Evolutionary conservation across 2,329 filamentous ascomycete species (phyloP).

Genomic region (Ophiognomonia clavigignenti-juglandacearum): DNA sequence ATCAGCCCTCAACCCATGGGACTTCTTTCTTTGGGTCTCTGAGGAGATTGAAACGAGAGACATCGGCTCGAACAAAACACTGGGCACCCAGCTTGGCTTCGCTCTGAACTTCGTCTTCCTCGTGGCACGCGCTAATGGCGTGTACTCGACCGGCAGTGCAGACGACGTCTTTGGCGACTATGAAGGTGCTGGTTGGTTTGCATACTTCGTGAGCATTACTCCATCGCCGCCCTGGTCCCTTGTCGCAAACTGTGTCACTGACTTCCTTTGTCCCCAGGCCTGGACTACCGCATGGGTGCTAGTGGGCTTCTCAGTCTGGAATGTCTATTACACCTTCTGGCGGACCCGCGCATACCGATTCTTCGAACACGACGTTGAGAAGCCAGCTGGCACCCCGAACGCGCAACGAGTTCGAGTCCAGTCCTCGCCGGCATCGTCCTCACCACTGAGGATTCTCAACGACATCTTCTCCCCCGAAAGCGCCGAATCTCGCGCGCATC

Average conservation of each 20-base stretch:
- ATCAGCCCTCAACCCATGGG: conserved; percentile 77
- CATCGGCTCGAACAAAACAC: conserved; percentile 79
- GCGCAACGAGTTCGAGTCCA: conserved; percentile 85
- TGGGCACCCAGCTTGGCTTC: conserved; percentile 71
- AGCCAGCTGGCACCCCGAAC: conserved; percentile 71
- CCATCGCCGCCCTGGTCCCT: neutral
- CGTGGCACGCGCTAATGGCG: conserved; percentile 74
- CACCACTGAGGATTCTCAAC: conserved; percentile 71
- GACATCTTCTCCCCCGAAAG: conserved; percentile 62
- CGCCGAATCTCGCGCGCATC: conserved; percentile 79
- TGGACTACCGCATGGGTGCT: conserved; percentile 68
- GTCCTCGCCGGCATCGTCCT: conserved; percentile 71
- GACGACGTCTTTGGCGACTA: conserved; percentile 86
- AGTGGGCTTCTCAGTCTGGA: conserved; percentile 60
- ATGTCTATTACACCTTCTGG: conserved; percentile 76
- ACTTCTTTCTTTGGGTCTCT: conserved; percentile 84
- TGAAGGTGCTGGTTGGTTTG: conserved; percentile 58
- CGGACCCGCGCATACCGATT: conserved; percentile 84
- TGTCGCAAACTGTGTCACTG: neutral
- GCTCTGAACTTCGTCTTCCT: conserved; percentile 75
- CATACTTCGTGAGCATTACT: conserved; percentile 41
- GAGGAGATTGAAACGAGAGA: conserved; percentile 90
- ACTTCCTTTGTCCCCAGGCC: conserved; percentile 40
- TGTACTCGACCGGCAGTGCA: conserved; percentile 41
- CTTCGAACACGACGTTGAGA: conserved; percentile 82